These are phyloP conservation scores for Scutellaria galericulata DNA, from an alignment of 257 asterid genomes.

Conservation along the genomic window DNA sequence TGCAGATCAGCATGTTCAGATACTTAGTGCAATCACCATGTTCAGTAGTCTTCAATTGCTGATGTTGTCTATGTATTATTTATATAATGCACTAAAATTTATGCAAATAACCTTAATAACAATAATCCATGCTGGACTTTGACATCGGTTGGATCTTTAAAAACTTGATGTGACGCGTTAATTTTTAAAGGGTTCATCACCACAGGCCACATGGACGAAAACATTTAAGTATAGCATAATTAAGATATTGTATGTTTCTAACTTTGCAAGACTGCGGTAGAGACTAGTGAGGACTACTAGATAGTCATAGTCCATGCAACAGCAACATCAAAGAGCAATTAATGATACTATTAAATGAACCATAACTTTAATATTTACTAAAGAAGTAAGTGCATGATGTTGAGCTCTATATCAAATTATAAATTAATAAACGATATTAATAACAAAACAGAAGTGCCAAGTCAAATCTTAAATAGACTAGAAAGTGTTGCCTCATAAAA, in stretches of 20 bases:
- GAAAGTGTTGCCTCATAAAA: constrained; percentile 27
- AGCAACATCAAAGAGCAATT: constrained; percentile 19
- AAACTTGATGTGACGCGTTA: constrained; percentile 18
- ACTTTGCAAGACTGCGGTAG: neutral
- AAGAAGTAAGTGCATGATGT: neutral
- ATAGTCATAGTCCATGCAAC: neutral
- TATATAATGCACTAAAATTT: neutral
- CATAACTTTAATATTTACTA: neutral
- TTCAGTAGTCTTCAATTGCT: constrained; percentile 24
- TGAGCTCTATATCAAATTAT: constrained; percentile 24
- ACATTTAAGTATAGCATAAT: neutral
- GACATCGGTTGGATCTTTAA: neutral
- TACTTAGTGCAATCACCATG: neutral
- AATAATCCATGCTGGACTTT: constrained; percentile 13
- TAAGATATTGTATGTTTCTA: constrained; percentile 11
- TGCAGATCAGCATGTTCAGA: constrained; percentile 16
- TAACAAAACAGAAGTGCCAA: neutral
- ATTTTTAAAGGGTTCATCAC: constrained; percentile 11
- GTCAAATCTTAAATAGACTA: constrained; percentile 5
- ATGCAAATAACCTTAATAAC: constrained; percentile 12
- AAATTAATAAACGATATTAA: constrained; percentile 8
- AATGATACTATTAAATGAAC: constrained; percentile 1
- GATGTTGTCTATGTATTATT: constrained; percentile 1
- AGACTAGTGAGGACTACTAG: neutral
- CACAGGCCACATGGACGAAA: neutral